Percentiles rank a stretch among this genome's conserved stretches.
phyloP scores from a whole-genome alignment of 2,329 filamentous ascomycete species.

The Hortaea sp. region DNA sequence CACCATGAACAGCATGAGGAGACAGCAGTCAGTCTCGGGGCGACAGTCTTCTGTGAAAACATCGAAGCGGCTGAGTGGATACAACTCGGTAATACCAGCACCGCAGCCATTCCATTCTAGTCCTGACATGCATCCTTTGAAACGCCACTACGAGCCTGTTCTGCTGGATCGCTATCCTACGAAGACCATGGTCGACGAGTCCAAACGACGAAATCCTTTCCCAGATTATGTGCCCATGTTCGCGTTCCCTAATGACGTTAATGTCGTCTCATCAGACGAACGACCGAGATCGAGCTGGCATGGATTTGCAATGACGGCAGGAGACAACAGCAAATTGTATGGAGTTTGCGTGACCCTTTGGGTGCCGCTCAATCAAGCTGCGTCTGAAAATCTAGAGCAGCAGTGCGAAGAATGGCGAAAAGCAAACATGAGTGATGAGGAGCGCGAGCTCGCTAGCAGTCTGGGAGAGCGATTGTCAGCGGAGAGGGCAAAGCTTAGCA shows the following conservation, averaged over 20 bases:
- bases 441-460: conserved; percentile 84
- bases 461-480: conserved; percentile 76
- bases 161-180: conserved; percentile 88
- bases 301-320: conserved; percentile 94
- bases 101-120: conserved; percentile 84
- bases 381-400: conserved; percentile 73
- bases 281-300: conserved; percentile 96
- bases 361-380: conserved; percentile 72
- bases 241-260: conserved; percentile 95
- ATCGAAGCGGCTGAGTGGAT: conserved; percentile 83
- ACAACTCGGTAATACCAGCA: conserved; percentile 92
- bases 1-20: conserved; percentile 91
- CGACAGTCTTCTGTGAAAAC: conserved; percentile 69
- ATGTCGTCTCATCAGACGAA: conserved; percentile 90
- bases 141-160: conserved; percentile 91
- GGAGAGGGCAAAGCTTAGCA: conserved; percentile 82
- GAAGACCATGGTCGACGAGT: conserved; percentile 68
- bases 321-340: conserved; percentile 84
- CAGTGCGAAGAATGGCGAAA: conserved; percentile 43
- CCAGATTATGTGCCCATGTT: conserved; percentile 99
- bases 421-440: conserved; percentile 75
- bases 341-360: conserved; percentile 87
- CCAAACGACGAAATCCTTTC: conserved; percentile 71
- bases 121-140: conserved; percentile 90
- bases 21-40: conserved; percentile 61